A percentile compares a stretch with the other conserved stretches of the same genome.
phyloP scores from a whole-genome alignment of 345 rosid genomes.

The Salix dunnii region DNA sequence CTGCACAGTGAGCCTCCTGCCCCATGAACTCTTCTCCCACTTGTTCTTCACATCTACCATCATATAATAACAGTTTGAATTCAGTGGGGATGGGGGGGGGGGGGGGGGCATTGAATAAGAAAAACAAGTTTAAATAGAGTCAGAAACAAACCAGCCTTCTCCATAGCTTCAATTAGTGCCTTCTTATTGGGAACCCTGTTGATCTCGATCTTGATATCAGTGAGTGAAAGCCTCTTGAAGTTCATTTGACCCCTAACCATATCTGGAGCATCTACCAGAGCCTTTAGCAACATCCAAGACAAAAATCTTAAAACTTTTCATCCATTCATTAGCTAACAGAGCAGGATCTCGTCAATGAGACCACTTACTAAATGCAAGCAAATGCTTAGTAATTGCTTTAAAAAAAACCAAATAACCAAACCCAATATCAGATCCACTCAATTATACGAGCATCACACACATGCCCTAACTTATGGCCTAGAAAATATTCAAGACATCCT shows the following conservation, averaged over 20 bases:
- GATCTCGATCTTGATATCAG: conserved; percentile 26
- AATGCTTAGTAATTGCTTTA: not conserved
- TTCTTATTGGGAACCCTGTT: conserved; percentile 26
- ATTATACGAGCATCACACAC: not conserved
- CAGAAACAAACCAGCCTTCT: conserved; percentile 18
- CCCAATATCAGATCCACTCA: not conserved
- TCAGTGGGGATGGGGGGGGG: not conserved
- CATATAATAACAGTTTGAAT: not conserved
- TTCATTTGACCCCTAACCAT: conserved; percentile 30
- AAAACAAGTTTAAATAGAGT: not conserved
- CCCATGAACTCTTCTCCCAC: conserved; percentile 29
- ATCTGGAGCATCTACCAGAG: conserved; percentile 28
- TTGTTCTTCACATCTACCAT: conserved; percentile 22
- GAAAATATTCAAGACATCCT: not conserved
- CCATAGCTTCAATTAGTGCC: conserved; percentile 19
- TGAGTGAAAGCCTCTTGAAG: conserved; percentile 26
- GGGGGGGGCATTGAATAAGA: not conserved
- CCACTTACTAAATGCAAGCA: not conserved
- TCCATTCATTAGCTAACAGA: not conserved
- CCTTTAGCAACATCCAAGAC: conserved; percentile 7
- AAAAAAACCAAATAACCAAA: not conserved
- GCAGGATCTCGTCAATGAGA: not conserved
- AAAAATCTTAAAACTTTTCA: not conserved
- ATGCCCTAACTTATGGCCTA: not conserved
- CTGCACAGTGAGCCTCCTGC: conserved; percentile 17